These are phyloP conservation scores for Fusarium lateritium DNA, from an alignment of 2,329 filamentous ascomycete species.

Conservation along the genomic window DNA sequence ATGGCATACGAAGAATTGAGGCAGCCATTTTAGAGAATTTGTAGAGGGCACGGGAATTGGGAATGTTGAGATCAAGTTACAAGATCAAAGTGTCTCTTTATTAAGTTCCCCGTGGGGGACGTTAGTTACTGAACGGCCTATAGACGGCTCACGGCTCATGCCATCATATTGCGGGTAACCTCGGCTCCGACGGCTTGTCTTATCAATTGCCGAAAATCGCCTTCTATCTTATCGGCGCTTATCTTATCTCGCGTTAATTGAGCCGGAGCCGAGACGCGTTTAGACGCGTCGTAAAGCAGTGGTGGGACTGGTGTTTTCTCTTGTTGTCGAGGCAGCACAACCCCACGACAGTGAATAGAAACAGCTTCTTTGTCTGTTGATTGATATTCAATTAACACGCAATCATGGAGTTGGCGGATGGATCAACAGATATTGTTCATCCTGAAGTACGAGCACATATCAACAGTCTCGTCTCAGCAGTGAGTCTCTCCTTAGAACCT, in stretches of 20 bases:
- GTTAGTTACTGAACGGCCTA: conserved; percentile 5
- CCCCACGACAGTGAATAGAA: conserved; percentile 41
- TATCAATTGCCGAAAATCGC: conserved; percentile 39
- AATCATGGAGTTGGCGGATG: conserved; percentile 69
- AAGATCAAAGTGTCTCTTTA: conserved; percentile 17
- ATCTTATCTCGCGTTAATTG: conserved; percentile 37
- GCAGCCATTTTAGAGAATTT: conserved; percentile 57
- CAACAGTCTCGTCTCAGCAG: conserved; percentile 92
- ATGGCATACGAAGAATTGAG: conserved; percentile 57
- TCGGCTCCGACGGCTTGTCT: conserved; percentile 52
- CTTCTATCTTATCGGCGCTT: conserved; percentile 33
- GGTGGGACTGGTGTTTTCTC: conserved; percentile 35
- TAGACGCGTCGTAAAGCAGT: conserved; percentile 32
- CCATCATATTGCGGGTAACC: conserved; percentile 57
- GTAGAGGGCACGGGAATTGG: conserved; percentile 1
- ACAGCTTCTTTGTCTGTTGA: conserved; percentile 28
- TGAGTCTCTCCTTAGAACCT: conserved; percentile 62
- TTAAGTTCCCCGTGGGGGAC: conserved; percentile 37
- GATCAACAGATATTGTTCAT: conserved; percentile 77
- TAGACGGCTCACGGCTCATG: conserved; percentile 30
- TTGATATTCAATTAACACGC: conserved; percentile 8
- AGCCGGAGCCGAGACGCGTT: conserved; percentile 39
- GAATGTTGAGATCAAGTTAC: conserved; percentile 11
- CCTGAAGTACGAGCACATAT: conserved; percentile 94
- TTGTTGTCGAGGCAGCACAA: conserved; percentile 36